Percentiles rank a stretch among this genome's conserved stretches.
Conservation (phyloP, 2,329 filamentous ascomycete species). For the Trichophaea hybrida region DNA sequence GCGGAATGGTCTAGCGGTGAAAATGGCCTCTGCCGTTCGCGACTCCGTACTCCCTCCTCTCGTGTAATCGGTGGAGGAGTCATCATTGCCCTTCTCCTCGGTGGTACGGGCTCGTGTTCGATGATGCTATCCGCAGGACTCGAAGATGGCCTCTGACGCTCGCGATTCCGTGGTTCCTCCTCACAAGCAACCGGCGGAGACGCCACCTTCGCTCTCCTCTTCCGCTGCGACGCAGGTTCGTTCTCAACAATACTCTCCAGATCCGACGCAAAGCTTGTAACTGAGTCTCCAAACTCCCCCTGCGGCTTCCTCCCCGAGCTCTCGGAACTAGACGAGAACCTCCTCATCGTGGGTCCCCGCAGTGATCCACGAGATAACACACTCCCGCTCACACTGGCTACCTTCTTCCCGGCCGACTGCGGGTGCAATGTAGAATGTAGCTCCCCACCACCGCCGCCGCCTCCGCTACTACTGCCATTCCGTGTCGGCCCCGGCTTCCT, state of each 20-base stretch:
- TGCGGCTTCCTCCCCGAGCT: background rate
- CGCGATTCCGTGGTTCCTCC: background rate
- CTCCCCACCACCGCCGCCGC: background rate
- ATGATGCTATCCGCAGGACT: background rate
- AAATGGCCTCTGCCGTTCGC: background rate
- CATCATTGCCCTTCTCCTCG: background rate
- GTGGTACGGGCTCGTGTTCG: background rate
- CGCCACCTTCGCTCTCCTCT: background rate
- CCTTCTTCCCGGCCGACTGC: background rate
- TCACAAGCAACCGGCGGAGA: background rate
- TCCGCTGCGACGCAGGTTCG: background rate
- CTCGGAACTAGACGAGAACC: background rate
- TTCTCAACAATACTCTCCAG: constrained; percentile 15
- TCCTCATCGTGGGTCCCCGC: background rate
- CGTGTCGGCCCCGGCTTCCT: constrained; percentile 4
- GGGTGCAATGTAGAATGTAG: background rate
- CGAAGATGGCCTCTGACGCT: background rate
- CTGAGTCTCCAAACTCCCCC: background rate
- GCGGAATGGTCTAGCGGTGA: background rate
- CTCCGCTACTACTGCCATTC: background rate
- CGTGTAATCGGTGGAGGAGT: background rate
- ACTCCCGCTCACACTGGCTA: background rate
- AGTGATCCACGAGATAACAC: background rate
- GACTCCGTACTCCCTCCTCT: background rate
- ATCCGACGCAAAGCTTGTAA: constrained; percentile 6